Evolutionary conservation across 768 basidiomycete species (phyloP), one percentile per base, ranked within the genome.

Genomic region (Phanerochaete carnosa): DNA sequence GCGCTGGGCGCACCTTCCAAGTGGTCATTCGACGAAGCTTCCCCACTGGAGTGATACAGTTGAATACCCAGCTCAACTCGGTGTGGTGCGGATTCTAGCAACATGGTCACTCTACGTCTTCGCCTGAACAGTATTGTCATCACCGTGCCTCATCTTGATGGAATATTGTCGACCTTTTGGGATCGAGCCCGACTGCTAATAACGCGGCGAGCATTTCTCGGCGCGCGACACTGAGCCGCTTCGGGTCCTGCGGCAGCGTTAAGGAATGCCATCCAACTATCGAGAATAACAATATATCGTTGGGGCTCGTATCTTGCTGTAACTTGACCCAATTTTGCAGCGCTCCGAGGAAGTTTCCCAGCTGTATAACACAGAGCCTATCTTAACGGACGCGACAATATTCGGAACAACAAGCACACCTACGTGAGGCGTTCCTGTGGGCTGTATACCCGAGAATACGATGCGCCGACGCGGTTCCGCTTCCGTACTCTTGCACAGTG

Each of bases 181-280:
- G 90, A 71, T 95, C 87, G 35, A 98, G 79, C 0, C 95, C 95
- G 54, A 93, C 81, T 0, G 95, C 93, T 8, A 98, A 77, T 16
- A 98, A 73, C 8, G 86, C 84, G 0, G 95, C 94, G 26, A 96
- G 77, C 83, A 92, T 87, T 47, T 95, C 88, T 55, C 78, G 79
- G 46, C 90, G 79, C 22, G 94, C 85, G 1, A 75, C 70, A 15
- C 77, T 76, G 8, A 98, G 80, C 13, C 75, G 70, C 37, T 75
- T 70, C 0, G 94, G 92, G 70, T 95, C 79, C 78, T 96, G 94
- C 5, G 94, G 94, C 26, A 98, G 77, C 1, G 95, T 98, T 67
- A 98, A 79, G 12, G 95, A 95, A 70, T 98, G 96, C 83, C 94
- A 89, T 29, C 95, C 95, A 13, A 95, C 95, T 63, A 97, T 87